These are phyloP conservation scores for Torulaspora pretoriensis DNA, from an alignment of 1,139 yeast genomes.

Conservation along the genomic window DNA sequence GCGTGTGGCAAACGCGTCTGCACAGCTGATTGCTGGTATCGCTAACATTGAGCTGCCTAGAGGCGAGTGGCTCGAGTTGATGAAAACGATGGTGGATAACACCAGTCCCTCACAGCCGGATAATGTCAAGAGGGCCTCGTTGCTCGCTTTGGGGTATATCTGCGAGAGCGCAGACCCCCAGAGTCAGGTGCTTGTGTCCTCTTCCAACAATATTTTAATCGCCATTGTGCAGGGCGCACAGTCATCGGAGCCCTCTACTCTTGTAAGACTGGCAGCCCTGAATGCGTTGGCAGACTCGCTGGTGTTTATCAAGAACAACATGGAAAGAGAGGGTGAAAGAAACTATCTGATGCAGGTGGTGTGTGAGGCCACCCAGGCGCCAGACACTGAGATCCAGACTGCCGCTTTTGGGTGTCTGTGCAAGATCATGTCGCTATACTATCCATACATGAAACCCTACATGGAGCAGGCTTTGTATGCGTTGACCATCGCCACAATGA, in stretches of 20 bases:
- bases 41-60: constrained; percentile 92
- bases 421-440: constrained; percentile 84
- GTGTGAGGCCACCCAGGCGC: constrained; percentile 95
- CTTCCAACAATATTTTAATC: constrained; percentile 86
- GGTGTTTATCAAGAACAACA: constrained; percentile 82
- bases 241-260: constrained; percentile 64
- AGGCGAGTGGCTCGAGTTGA: constrained; percentile 82
- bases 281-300: constrained; percentile 88
- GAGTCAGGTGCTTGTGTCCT: constrained; percentile 72
- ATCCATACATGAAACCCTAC: constrained; percentile 83
- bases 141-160: constrained; percentile 87
- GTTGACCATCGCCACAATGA: constrained; percentile 89
- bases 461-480: constrained; percentile 97
- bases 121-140: constrained; percentile 77
- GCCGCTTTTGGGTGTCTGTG: constrained; percentile 96
- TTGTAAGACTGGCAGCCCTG: constrained; percentile 84
- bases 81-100: constrained; percentile 76
- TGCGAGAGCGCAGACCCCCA: constrained; percentile 92
- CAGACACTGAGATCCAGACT: constrained; percentile 76
- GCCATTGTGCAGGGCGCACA: constrained; percentile 98
- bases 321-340: constrained; percentile 90
- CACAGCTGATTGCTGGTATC: constrained; percentile 93
- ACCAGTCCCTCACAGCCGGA: constrained; percentile 75
- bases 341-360: constrained; percentile 98
- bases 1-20: constrained; percentile 82